These are phyloP conservation scores for Cucumis variabilis DNA, from an alignment of 331 rosid genomes.

Conservation along the genomic window DNA sequence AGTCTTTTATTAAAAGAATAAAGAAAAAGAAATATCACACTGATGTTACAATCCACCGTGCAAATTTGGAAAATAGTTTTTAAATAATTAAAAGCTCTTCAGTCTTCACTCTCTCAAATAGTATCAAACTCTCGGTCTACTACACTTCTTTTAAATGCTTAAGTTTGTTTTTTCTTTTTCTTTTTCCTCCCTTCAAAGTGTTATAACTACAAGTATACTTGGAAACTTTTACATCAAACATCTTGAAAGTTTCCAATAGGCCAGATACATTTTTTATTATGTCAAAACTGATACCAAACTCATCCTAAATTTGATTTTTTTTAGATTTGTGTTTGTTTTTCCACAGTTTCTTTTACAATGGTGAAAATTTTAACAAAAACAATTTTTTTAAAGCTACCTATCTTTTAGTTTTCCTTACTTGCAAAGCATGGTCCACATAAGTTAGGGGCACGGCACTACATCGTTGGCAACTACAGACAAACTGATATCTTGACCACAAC, in stretches of 20 bases:
- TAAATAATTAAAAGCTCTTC: neutral
- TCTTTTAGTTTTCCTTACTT: slow-evolving; percentile 47
- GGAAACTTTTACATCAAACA: neutral
- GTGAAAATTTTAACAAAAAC: neutral
- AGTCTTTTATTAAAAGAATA: too few relatives aligned
- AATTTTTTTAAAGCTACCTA: neutral
- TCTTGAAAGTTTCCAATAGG: neutral
- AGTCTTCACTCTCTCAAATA: neutral
- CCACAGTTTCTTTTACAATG: neutral
- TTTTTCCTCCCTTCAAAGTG: neutral
- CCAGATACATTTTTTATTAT: neutral
- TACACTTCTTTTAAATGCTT: neutral
- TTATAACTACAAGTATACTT: neutral
- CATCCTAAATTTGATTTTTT: neutral
- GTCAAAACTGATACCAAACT: neutral
- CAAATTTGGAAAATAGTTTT: neutral
- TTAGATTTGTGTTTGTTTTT: neutral
- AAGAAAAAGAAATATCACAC: too few relatives aligned
- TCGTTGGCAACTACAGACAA: slow-evolving; percentile 65
- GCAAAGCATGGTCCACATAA: slow-evolving; percentile 66
- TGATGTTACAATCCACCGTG: neutral
- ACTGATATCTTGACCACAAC: slow-evolving; percentile 77
- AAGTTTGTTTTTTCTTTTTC: too few relatives aligned
- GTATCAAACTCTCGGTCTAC: neutral
- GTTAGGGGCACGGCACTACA: slow-evolving; percentile 55